A percentile compares a stretch with the other conserved stretches of the same genome.
Evolutionary conservation across 805 yeast species (phyloP).

Genomic region (Ogataea trehalophila): DNA sequence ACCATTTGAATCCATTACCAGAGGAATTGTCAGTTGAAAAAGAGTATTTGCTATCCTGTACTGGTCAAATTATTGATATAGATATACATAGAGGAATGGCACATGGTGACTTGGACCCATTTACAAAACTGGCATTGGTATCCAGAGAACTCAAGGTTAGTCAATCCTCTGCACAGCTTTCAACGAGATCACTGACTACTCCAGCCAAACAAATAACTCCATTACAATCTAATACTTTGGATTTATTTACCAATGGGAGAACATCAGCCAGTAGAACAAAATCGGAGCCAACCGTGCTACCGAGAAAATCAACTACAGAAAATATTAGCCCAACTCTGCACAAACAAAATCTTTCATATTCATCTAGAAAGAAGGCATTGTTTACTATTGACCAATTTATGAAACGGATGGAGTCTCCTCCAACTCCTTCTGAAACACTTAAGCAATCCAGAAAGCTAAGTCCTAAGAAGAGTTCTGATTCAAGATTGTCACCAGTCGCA

Average conservation of each 20-base stretch:
- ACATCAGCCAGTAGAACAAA: slow-evolving; percentile 4
- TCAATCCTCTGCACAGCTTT: background rate
- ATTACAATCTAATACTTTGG: background rate
- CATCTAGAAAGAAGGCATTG: slow-evolving; percentile 14
- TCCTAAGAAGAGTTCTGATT: background rate
- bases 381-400: slow-evolving; percentile 21
- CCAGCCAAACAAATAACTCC: background rate
- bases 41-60: slow-evolving; percentile 32
- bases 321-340: background rate
- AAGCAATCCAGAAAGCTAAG: background rate
- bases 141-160: slow-evolving; percentile 41
- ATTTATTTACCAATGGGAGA: background rate
- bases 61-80: slow-evolving; percentile 41
- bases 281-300: background rate
- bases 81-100: slow-evolving; percentile 55
- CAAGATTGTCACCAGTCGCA: slow-evolving; percentile 16
- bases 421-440: background rate
- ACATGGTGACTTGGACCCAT: slow-evolving; percentile 63
- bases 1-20: slow-evolving; percentile 56
- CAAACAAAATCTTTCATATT: background rate
- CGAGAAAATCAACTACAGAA: background rate
- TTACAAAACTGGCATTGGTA: slow-evolving; percentile 40
- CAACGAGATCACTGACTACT: background rate
- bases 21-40: slow-evolving; percentile 27
- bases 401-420: slow-evolving; percentile 3